Conservation (phyloP, 257 asterid species). For the Ophiorrhiza pumila region DNA sequence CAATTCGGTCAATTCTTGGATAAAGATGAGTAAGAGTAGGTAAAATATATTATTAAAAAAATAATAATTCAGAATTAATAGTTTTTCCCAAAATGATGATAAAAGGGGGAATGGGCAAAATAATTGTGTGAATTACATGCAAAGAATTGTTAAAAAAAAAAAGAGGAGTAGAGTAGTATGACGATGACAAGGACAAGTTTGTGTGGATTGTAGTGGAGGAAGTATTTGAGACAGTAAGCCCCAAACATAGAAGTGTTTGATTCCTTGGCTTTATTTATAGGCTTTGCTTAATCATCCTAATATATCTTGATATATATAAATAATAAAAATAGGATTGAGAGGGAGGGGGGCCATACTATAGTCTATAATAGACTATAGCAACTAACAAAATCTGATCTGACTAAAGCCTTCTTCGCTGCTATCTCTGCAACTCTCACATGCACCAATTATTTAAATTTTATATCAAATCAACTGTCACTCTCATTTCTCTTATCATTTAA, state of each 20-base stretch:
- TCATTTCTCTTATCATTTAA: no score
- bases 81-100: neutral
- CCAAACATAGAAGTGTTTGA: slow-evolving; percentile 38
- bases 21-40: neutral
- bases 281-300: slow-evolving; percentile 8
- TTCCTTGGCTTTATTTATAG: slow-evolving; percentile 28
- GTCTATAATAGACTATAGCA: neutral
- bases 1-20: no score
- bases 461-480: slow-evolving; percentile 13
- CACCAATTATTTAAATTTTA: slow-evolving; percentile 28
- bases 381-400: slow-evolving; percentile 31
- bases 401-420: slow-evolving; percentile 32
- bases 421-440: slow-evolving; percentile 52
- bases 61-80: neutral
- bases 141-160: neutral
- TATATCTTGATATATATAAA: neutral
- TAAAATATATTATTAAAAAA: neutral
- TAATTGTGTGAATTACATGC: neutral
- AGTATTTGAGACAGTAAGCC: slow-evolving; percentile 46
- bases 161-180: no score
- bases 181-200: slow-evolving; percentile 11
- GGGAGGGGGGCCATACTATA: slow-evolving; percentile 12
- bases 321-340: no score
- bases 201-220: slow-evolving; percentile 35
- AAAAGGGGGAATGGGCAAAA: neutral